Conservation (phyloP, 176 grass and related monocot genomes). For the Zea luxurians region DNA sequence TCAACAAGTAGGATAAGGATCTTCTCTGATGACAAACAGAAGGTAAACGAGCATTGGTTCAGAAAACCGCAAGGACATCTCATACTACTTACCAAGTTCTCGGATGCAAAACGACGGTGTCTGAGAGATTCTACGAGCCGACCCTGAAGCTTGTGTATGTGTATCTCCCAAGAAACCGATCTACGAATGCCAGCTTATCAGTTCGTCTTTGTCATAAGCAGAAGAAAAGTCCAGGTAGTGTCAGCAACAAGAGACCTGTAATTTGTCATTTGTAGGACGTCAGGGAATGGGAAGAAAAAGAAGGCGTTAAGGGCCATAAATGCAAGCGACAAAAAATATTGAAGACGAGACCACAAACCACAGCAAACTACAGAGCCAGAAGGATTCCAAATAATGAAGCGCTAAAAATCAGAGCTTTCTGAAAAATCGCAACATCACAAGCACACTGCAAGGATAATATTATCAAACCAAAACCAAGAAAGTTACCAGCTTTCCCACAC, state of each 20-base stretch:
- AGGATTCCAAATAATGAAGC: slow-evolving; percentile 28
- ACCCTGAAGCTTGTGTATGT: background rate
- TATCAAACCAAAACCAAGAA: slow-evolving; percentile 1
- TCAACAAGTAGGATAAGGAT: slow-evolving; percentile 2
- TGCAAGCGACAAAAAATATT: slow-evolving; percentile 16
- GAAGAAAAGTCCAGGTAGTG: slow-evolving; percentile 13
- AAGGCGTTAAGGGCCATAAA: slow-evolving; percentile 15
- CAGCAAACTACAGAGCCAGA: slow-evolving; percentile 21
- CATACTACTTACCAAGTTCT: slow-evolving; percentile 29
- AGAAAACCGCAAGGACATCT: background rate
- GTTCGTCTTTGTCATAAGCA: slow-evolving; percentile 29
- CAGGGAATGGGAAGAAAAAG: slow-evolving; percentile 9
- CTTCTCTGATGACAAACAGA: background rate
- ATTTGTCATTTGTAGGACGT: slow-evolving; percentile 47
- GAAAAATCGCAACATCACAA: slow-evolving; percentile 9
- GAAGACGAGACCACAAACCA: slow-evolving; percentile 16
- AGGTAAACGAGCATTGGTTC: background rate
- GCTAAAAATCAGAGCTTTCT: slow-evolving; percentile 7
- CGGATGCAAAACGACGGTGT: slow-evolving; percentile 2
- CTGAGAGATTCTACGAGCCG: slow-evolving; percentile 23
- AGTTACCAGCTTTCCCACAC: background rate
- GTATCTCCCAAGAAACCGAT: slow-evolving; percentile 30
- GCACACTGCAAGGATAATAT: slow-evolving; percentile 19
- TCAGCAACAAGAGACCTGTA: slow-evolving; percentile 48
- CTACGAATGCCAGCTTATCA: slow-evolving; percentile 17